These are phyloP conservation scores for Phytophthora fragariae DNA, from an alignment of 352 stramenopile species.

Conservation along the genomic window DNA sequence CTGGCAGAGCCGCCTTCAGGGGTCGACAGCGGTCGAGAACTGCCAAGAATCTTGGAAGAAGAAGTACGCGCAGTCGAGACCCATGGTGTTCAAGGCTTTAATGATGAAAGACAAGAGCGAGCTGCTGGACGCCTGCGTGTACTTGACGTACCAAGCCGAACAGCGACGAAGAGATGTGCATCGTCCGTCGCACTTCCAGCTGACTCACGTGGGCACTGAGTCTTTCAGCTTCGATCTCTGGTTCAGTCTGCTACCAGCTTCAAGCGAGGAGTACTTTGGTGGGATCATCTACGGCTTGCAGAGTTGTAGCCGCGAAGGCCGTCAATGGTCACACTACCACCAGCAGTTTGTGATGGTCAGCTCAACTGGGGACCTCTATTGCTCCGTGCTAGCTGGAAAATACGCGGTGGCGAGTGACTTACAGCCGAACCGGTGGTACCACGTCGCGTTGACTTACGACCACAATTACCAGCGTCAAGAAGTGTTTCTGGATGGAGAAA, in stretches of 20 bases:
- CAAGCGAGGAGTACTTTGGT: neutral
- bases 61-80: constrained; percentile 13
- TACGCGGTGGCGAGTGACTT: constrained; percentile 25
- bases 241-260: neutral
- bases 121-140: constrained; percentile 3
- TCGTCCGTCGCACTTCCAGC: constrained; percentile 4
- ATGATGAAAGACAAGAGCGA: neutral
- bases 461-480: constrained; percentile 2
- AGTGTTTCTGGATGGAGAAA: constrained; percentile 34
- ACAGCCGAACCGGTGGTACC: constrained; percentile 41
- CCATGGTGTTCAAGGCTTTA: constrained; percentile 13
- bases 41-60: neutral
- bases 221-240: neutral
- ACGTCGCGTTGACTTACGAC: constrained; percentile 46
- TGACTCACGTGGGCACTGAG: constrained; percentile 12
- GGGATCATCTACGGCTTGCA: neutral
- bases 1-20: constrained; percentile 8
- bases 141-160: neutral
- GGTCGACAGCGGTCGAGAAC: neutral
- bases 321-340: constrained; percentile 2
- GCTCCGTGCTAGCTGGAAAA: constrained; percentile 33
- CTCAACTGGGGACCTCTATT: constrained; percentile 34
- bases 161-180: neutral
- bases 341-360: constrained; percentile 41
- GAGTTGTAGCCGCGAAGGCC: neutral